These are phyloP conservation scores for Tolypocladium capitatum DNA, from an alignment of 2,329 filamentous ascomycete genomes.

Conservation along the genomic window DNA sequence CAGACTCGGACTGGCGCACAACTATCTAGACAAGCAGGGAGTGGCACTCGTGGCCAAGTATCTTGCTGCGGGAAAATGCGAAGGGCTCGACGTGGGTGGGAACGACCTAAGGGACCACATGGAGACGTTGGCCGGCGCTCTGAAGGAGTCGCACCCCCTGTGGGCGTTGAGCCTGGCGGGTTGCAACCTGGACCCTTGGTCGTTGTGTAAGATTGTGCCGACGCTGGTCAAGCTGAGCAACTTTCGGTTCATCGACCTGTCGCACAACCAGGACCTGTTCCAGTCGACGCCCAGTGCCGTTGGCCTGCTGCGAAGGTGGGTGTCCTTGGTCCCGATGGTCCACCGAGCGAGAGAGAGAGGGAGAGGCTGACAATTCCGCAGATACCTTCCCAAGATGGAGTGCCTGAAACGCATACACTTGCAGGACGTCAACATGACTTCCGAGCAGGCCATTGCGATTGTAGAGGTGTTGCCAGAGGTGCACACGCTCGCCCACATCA, in stretches of 20 bases:
- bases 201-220: constrained; percentile 63
- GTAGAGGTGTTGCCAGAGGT: constrained; percentile 84
- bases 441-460: constrained; percentile 81
- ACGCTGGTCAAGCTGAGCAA: constrained; percentile 54
- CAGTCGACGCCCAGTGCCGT: constrained; percentile 60
- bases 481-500: constrained; percentile 69
- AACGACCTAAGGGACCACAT: constrained; percentile 55
- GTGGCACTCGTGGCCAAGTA: constrained; percentile 66
- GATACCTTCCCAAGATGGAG: constrained; percentile 66
- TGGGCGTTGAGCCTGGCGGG: constrained; percentile 79
- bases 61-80: constrained; percentile 61
- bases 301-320: constrained; percentile 58
- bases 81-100: constrained; percentile 78
- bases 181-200: constrained; percentile 64
- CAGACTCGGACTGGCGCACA: constrained; percentile 72
- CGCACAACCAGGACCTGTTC: constrained; percentile 76
- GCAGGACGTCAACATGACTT: constrained; percentile 66
- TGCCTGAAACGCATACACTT: constrained; percentile 76
- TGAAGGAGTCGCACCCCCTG: constrained; percentile 43
- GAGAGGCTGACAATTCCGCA: constrained; percentile 12
- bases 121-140: constrained; percentile 35
- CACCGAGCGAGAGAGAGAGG: no score
- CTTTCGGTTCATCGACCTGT: constrained; percentile 83
- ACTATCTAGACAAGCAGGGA: constrained; percentile 60
- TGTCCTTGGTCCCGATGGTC: background rate